A percentile compares a stretch with the other conserved stretches of the same genome.
These are phyloP conservation scores for Ottelia alismoides DNA, from an alignment of 106 monocot genomes.

Conservation along the genomic window DNA sequence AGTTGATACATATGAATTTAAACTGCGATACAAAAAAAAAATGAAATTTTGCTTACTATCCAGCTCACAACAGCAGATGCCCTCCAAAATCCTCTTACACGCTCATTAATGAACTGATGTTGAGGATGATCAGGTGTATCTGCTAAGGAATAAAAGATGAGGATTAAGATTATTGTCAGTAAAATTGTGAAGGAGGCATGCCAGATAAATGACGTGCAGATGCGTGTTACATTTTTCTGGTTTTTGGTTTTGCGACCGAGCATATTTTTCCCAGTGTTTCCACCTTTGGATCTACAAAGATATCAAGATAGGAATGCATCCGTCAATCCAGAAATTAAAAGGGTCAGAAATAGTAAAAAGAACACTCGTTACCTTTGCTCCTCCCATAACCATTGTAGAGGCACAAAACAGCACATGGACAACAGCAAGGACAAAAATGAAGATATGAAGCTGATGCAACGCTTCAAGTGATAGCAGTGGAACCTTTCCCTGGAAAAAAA, in stretches of 20 bases:
- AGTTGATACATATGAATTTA: too few species aligned
- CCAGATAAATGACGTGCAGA: too few species aligned
- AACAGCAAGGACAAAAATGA: slow-evolving; percentile 79
- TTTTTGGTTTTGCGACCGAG: slow-evolving; percentile 19
- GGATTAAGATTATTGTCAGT: too few species aligned
- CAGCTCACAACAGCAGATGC: slow-evolving; percentile 38
- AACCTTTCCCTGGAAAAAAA: slow-evolving; percentile 45
- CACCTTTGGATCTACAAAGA: slow-evolving; percentile 66
- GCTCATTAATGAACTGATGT: slow-evolving; percentile 33
- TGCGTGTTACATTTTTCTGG: slow-evolving; percentile 19
- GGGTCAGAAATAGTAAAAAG: too few species aligned
- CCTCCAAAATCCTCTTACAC: slow-evolving; percentile 37
- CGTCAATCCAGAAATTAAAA: too few species aligned
- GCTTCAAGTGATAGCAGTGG: slow-evolving; percentile 73
- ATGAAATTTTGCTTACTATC: slow-evolving; percentile 29
- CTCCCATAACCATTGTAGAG: slow-evolving; percentile 74
- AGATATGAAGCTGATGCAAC: slow-evolving; percentile 84
- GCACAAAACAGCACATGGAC: slow-evolving; percentile 75
- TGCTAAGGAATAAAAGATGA: too few species aligned
- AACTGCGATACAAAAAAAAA: too few species aligned
- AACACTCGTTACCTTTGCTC: slow-evolving; percentile 70
- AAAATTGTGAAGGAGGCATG: too few species aligned
- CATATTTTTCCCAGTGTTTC: slow-evolving; percentile 66
- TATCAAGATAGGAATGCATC: too few species aligned
- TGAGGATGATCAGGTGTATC: too few species aligned